These are phyloP conservation scores for Coniferiporia weirii DNA, from an alignment of 1,284 basidiomycete species.

Conservation along the genomic window DNA sequence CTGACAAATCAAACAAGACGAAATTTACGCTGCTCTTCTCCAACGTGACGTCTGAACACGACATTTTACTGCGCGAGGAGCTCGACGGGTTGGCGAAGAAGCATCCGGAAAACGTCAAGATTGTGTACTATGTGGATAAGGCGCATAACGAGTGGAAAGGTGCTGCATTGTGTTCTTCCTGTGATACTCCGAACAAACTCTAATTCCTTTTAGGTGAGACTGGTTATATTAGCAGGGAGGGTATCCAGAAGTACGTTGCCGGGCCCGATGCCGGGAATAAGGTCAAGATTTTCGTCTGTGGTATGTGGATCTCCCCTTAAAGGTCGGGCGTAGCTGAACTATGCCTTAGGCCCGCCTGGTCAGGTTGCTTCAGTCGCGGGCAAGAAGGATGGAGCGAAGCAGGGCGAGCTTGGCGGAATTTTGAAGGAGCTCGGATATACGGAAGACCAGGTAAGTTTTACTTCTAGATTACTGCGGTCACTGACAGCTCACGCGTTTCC, in stretches of 20 bases:
- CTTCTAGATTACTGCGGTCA: background rate
- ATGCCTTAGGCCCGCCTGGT: conserved; percentile 67
- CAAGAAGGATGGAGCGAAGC: conserved; percentile 73
- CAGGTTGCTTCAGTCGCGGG: conserved; percentile 80
- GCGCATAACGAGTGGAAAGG: conserved; percentile 69
- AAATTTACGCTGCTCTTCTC: conserved; percentile 92
- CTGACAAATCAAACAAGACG: conserved; percentile 80
- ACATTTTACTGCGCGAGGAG: conserved; percentile 84
- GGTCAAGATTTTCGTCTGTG: conserved; percentile 88
- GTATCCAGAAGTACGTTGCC: conserved; percentile 71
- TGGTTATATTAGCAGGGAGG: conserved; percentile 69
- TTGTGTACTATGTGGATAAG: conserved; percentile 87
- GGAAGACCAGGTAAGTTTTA: conserved; percentile 61
- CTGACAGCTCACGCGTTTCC: background rate
- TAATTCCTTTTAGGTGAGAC: conserved; percentile 40
- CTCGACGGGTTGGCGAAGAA: conserved; percentile 72
- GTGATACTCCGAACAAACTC: background rate
- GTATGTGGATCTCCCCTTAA: conserved; percentile 29
- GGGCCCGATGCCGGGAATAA: conserved; percentile 69
- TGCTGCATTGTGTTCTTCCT: conserved; percentile 27
- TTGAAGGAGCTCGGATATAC: conserved; percentile 87
- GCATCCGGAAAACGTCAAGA: conserved; percentile 68
- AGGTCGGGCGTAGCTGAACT: background rate
- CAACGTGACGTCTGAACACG: conserved; percentile 78
- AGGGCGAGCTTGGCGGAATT: conserved; percentile 79